Conservation (phyloP, 139 green algal genomes). For the Asterochloris erici region DNA sequence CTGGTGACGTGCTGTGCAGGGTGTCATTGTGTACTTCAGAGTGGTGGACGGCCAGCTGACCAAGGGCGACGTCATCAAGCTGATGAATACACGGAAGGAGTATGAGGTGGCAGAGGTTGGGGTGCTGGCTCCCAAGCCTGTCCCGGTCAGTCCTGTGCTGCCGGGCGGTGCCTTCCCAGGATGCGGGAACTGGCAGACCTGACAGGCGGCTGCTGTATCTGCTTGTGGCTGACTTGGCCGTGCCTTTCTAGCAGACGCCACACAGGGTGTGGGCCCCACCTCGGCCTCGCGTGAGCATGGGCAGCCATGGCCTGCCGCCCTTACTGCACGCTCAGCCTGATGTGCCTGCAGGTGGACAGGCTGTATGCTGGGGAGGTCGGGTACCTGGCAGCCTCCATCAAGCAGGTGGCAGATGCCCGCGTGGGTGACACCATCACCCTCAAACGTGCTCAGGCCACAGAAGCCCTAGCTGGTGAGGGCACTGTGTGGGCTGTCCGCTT, state of each 20-base stretch:
- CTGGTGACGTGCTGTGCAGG: conserved; percentile 24
- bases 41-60: conserved; percentile 81
- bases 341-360: conserved; percentile 63
- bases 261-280: no score
- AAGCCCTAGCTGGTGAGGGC: conserved; percentile 42
- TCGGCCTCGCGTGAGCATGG: background rate
- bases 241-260: no score
- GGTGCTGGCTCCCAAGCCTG: conserved; percentile 77
- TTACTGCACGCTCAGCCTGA: background rate
- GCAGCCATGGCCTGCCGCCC: background rate
- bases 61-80: conserved; percentile 73
- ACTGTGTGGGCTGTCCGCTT: no score
- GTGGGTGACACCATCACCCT: conserved; percentile 96
- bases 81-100: conserved; percentile 92
- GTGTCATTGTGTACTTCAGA: conserved; percentile 81
- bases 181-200: no score
- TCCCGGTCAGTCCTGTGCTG: conserved; percentile 44
- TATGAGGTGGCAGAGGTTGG: conserved; percentile 91
- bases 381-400: conserved; percentile 91
- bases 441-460: conserved; percentile 41
- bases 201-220: no score
- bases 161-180: background rate
- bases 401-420: conserved; percentile 83
- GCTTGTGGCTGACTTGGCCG: no score
- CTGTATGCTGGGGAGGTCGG: conserved; percentile 91